A percentile compares a stretch with the other conserved stretches of the same genome.
These are phyloP conservation scores for Penicillium bialowiezense DNA, from an alignment of 495 filamentous ascomycete genomes.

Conservation along the genomic window DNA sequence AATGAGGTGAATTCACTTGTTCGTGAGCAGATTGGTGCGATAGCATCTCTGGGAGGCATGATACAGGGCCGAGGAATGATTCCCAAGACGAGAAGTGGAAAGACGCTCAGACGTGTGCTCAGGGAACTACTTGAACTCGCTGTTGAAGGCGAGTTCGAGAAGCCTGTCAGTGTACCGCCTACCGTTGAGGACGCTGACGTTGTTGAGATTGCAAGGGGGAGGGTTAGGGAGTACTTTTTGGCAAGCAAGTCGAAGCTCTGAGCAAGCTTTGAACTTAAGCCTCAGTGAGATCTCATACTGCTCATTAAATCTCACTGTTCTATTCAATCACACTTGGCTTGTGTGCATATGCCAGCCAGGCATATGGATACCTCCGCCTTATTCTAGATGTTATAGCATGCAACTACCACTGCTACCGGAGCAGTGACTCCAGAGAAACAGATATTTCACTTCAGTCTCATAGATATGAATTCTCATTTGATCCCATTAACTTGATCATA, in stretches of 20 bases:
- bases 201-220: conserved; percentile 52
- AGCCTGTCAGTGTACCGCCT: conserved; percentile 51
- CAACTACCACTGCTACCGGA: too few relatives aligned
- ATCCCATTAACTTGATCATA: too few relatives aligned
- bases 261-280: too few relatives aligned
- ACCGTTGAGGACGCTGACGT: conserved; percentile 60
- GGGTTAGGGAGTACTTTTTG: conserved; percentile 58
- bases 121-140: conserved; percentile 72
- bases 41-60: conserved; percentile 79
- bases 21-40: conserved; percentile 81
- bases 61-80: conserved; percentile 87
- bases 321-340: too few relatives aligned
- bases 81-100: conserved; percentile 84
- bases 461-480: too few relatives aligned
- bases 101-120: conserved; percentile 79
- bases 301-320: too few relatives aligned
- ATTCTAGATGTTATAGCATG: too few relatives aligned
- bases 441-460: too few relatives aligned
- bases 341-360: too few relatives aligned
- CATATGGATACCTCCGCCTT: too few relatives aligned
- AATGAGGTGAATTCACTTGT: conserved; percentile 61
- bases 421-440: too few relatives aligned
- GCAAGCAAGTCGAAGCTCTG: conserved; percentile 56
- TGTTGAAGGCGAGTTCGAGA: conserved; percentile 49
- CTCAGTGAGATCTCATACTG: too few relatives aligned